phyloP scores from a whole-genome alignment of 495 filamentous ascomycete genomes.

The Aspergillus biplanus region DNA sequence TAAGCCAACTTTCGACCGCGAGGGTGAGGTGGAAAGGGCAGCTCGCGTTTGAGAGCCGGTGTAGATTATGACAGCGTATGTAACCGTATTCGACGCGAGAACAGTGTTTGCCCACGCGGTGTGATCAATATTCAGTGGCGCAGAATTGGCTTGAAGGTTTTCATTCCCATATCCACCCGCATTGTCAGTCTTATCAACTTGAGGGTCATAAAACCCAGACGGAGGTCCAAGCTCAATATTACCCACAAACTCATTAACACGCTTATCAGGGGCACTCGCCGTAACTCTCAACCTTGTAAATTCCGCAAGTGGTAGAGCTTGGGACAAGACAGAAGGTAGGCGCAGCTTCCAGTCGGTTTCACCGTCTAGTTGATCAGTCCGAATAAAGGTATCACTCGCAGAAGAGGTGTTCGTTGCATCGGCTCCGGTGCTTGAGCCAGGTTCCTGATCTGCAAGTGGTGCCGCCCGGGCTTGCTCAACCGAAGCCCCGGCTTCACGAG shows the following conservation, averaged over 20 bases:
- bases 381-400: constrained; percentile 90
- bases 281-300: constrained; percentile 75
- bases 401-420: constrained; percentile 26
- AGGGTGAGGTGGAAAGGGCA: constrained; percentile 88
- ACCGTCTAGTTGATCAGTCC: constrained; percentile 96
- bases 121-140: constrained; percentile 90
- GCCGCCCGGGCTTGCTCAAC: constrained; percentile 30
- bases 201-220: constrained; percentile 44
- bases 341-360: constrained; percentile 99
- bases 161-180: constrained; percentile 29
- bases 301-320: constrained; percentile 67
- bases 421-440: constrained; percentile 15
- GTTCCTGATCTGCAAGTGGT: constrained; percentile 8
- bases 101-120: constrained; percentile 99
- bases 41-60: constrained; percentile 94
- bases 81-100: constrained; percentile 86
- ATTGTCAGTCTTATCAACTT: constrained; percentile 44
- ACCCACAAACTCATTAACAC: constrained; percentile 91
- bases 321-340: constrained; percentile 80
- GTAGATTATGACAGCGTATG: constrained; percentile 87
- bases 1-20: constrained; percentile 88
- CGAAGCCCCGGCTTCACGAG: constrained; percentile 24
- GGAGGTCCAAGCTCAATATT: constrained; percentile 67
- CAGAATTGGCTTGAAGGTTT: constrained; percentile 48
- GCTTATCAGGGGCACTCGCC: constrained; percentile 85